Evolutionary conservation across 768 basidiomycete genomes (phyloP).

Genomic region (Phlebiopsis flavidoalba): DNA sequence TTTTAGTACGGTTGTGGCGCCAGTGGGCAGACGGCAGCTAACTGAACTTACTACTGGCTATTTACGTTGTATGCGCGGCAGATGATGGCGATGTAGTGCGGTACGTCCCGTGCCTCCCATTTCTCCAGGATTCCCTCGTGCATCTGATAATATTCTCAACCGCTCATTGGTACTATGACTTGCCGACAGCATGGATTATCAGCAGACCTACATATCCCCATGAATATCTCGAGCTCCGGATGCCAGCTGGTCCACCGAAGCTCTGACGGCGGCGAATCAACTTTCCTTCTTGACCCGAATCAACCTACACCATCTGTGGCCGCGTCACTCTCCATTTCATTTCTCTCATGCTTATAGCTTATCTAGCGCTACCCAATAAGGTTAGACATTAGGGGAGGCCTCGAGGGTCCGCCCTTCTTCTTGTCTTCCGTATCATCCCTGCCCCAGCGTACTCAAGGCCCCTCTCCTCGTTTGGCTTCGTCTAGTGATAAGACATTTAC

Average conservation of each 20-base stretch:
- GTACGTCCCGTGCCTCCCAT: constrained; percentile 39
- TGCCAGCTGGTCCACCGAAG: constrained; percentile 69
- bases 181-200: constrained; percentile 79
- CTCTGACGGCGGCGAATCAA: constrained; percentile 52
- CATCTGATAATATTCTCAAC: constrained; percentile 7
- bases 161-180: constrained; percentile 5
- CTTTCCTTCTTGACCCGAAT: constrained; percentile 85
- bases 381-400: constrained; percentile 48
- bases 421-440: constrained; percentile 22
- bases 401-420: constrained; percentile 21
- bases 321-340: constrained; percentile 98
- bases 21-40: constrained; percentile 96
- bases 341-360: no score
- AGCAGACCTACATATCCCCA: constrained; percentile 94
- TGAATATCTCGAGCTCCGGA: constrained; percentile 94
- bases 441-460: constrained; percentile 11
- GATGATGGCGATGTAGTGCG: constrained; percentile 93
- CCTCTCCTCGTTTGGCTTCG: constrained; percentile 14
- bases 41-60: no score
- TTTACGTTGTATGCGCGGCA: constrained; percentile 85
- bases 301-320: constrained; percentile 99
- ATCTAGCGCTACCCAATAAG: constrained; percentile 97
- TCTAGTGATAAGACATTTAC: constrained; percentile 95
- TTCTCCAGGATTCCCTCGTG: background rate
- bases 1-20: no score